Conservation (phyloP, 306 rosid species). For the Cucumis sativus region Cucumber_9930_V3 NC_026657.2:3254001-3254500, state of each 20-base stretch:
- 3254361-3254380: no score
- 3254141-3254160: not conserved
- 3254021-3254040: not conserved
- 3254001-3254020: not conserved
- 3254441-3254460: not conserved
- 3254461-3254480: not conserved
- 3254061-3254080: not conserved
- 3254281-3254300: not conserved
- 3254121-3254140: not conserved
- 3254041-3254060: not conserved
- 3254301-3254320: not conserved
- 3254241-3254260: slow-evolving; percentile 6
- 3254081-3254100: not conserved
- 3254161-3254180: not conserved
- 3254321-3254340: not conserved
- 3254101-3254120: not conserved
- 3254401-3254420: no score
- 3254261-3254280: slow-evolving; percentile 10
- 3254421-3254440: no score
- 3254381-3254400: not conserved
- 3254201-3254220: not conserved
- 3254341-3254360: not conserved
- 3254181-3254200: not conserved
- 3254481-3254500: not conserved
- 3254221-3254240: slow-evolving; percentile 9